phyloP scores from a whole-genome alignment of 495 filamentous ascomycete species.

The Platismatia glauca region DNA sequence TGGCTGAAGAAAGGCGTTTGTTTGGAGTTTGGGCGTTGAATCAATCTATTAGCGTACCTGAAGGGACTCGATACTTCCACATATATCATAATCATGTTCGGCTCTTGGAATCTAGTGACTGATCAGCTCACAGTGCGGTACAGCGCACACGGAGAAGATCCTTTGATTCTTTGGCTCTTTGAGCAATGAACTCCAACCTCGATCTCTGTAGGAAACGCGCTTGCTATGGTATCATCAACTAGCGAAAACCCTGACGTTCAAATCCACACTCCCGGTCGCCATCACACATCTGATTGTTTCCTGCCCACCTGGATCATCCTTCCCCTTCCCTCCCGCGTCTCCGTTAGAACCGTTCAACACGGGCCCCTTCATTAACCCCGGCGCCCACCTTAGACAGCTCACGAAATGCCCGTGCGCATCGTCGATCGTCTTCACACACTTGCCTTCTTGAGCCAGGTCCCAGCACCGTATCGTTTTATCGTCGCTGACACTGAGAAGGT shows the following conservation, averaged over 20 bases:
- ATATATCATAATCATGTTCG: neutral
- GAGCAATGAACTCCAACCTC: neutral
- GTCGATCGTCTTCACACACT: conserved; percentile 72
- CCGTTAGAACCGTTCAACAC: conserved; percentile 39
- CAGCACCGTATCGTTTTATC: conserved; percentile 93
- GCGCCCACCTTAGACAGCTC: conserved; percentile 86
- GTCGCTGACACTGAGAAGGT: conserved; percentile 74
- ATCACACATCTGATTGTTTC: conserved; percentile 53
- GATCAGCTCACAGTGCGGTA: neutral
- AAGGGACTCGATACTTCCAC: neutral
- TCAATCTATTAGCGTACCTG: neutral
- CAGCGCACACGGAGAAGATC: neutral
- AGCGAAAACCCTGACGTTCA: conserved; percentile 53
- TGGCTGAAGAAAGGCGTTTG: neutral
- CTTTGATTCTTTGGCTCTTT: neutral
- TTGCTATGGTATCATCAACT: conserved; percentile 14
- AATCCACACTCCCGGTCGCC: conserved; percentile 56
- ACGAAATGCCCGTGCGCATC: conserved; percentile 84
- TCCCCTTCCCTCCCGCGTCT: conserved; percentile 33
- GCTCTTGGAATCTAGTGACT: neutral
- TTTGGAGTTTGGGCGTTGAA: neutral
- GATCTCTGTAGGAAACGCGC: neutral
- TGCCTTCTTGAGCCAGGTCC: conserved; percentile 86
- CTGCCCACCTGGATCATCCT: conserved; percentile 30
- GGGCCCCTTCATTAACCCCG: conserved; percentile 55